Evolutionary conservation across 2,329 filamentous ascomycete genomes (phyloP).

Genomic region (Aspergillus floridensis): DNA sequence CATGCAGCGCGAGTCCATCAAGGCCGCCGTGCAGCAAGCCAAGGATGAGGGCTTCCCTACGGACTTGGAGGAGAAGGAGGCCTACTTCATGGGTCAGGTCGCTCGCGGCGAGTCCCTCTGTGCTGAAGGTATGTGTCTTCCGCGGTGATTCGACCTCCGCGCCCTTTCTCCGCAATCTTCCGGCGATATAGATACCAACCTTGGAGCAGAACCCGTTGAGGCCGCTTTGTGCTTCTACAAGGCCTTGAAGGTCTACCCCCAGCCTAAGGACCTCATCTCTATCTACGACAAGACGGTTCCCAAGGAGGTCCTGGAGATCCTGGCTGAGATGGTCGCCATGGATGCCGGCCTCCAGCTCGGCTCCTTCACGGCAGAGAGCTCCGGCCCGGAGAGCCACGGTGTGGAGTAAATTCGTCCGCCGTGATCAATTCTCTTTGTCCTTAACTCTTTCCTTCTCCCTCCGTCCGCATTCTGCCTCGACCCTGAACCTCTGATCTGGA

Average conservation of each 20-base stretch:
- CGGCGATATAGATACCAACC: slow-evolving; percentile 13
- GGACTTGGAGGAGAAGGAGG: slow-evolving; percentile 88
- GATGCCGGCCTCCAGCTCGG: slow-evolving; percentile 71
- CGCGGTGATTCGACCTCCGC: background rate
- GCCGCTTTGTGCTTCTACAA: slow-evolving; percentile 96
- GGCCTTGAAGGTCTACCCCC: slow-evolving; percentile 96
- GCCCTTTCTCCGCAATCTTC: background rate
- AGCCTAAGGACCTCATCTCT: slow-evolving; percentile 84
- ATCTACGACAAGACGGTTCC: slow-evolving; percentile 99
- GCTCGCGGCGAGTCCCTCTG: slow-evolving; percentile 81
- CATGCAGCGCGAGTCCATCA: slow-evolving; percentile 63
- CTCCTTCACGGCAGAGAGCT: slow-evolving; percentile 37
- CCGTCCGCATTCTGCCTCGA: slow-evolving; percentile 14
- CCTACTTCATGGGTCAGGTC: slow-evolving; percentile 95
- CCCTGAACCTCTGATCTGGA: slow-evolving; percentile 16
- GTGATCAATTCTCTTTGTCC: slow-evolving; percentile 13
- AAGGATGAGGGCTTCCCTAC: slow-evolving; percentile 89
- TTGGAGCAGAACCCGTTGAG: slow-evolving; percentile 58
- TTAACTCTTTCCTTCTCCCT: slow-evolving; percentile 14
- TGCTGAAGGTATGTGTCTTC: slow-evolving; percentile 67
- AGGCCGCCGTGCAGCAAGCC: slow-evolving; percentile 71
- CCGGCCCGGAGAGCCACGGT: slow-evolving; percentile 34
- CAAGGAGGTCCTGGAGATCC: slow-evolving; percentile 93
- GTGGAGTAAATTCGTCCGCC: slow-evolving; percentile 33
- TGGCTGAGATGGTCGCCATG: slow-evolving; percentile 96